Conservation (phyloP, 306 rosid genomes). For the Neltuma alba region DNA sequence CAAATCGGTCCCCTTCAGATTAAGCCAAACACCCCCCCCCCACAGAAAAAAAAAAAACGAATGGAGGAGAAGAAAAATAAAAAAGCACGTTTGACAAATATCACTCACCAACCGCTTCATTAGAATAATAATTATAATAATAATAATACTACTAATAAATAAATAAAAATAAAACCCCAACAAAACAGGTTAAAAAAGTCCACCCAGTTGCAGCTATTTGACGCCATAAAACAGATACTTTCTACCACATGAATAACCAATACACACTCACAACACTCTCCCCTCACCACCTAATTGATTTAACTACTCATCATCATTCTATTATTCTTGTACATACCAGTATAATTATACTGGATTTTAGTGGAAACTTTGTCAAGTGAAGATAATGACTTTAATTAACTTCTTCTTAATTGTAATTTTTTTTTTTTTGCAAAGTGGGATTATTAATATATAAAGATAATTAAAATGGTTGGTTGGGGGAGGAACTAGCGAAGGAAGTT, state of each 20-base stretch:
- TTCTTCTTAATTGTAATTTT: background rate
- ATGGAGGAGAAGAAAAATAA: slow-evolving; percentile 21
- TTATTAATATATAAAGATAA: background rate
- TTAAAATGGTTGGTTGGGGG: slow-evolving; percentile 30
- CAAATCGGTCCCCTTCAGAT: slow-evolving; percentile 16
- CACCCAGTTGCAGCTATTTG: slow-evolving; percentile 25
- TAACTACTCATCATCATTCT: slow-evolving; percentile 1
- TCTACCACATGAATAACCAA: slow-evolving; percentile 1
- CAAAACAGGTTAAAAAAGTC: slow-evolving; percentile 21
- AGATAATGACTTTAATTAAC: no score
- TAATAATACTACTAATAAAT: background rate
- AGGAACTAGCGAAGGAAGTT: slow-evolving; percentile 24
- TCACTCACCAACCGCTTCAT: slow-evolving; percentile 44
- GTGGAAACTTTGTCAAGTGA: background rate
- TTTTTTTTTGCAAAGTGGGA: background rate
- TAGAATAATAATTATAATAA: background rate
- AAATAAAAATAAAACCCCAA: background rate
- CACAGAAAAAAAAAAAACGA: background rate
- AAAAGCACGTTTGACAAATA: slow-evolving; percentile 39
- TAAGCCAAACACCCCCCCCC: no score
- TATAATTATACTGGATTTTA: background rate
- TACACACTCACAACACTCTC: background rate
- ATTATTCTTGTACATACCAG: background rate
- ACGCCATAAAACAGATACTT: slow-evolving; percentile 21
- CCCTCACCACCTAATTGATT: slow-evolving; percentile 37